These are phyloP conservation scores for Kitagawia praeruptora DNA, from an alignment of 129 eudicot genomes.

Conservation along the genomic window DNA sequence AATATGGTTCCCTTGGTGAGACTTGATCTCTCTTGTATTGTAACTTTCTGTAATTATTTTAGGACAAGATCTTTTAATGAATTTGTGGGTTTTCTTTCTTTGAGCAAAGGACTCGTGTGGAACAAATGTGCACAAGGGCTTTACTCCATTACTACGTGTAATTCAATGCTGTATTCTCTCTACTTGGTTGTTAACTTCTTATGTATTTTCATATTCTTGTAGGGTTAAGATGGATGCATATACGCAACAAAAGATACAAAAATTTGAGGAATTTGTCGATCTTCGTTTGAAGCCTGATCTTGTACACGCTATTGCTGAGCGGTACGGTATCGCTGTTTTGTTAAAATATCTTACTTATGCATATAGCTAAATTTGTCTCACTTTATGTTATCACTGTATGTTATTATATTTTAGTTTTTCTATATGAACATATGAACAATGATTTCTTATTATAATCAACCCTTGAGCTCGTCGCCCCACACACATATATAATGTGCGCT, in stretches of 20 bases:
- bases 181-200: background rate
- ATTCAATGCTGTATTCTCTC: background rate
- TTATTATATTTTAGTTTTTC: background rate
- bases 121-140: background rate
- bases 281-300: conserved; percentile 85
- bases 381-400: background rate
- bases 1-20: too few species aligned
- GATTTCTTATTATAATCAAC: background rate
- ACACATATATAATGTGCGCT: background rate
- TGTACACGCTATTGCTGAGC: conserved; percentile 67
- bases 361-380: background rate
- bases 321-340: conserved; percentile 25
- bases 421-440: background rate
- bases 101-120: background rate
- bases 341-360: background rate
- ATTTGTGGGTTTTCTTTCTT: background rate
- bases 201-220: conserved; percentile 9
- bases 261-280: conserved; percentile 82
- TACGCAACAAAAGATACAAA: conserved; percentile 50
- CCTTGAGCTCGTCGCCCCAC: background rate
- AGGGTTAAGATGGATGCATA: conserved; percentile 48
- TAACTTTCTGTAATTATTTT: background rate
- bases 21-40: too few species aligned
- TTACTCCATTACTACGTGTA: background rate
- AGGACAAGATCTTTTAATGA: background rate